Base-by-base conservation (phyloP, 2,329 filamentous ascomycete species). In the Colletotrichum gloeosporioides region DNA sequence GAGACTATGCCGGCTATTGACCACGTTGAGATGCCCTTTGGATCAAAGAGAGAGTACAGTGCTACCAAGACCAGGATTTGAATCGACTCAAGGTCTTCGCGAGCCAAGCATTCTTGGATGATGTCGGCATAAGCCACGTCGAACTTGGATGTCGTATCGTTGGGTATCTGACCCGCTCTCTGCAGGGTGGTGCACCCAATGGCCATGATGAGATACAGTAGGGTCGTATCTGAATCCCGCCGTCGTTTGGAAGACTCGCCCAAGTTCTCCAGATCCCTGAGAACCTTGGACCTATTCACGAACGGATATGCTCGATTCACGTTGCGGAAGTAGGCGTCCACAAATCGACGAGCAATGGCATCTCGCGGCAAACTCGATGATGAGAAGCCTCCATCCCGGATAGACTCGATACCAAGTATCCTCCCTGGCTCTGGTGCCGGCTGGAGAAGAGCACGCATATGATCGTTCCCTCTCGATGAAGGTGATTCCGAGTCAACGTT, bases 221-320 rank as follows among this genome's bases (percentile, higher is more conserved):
- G 72, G 6, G 84, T 87, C 6, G 83, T 82, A 34, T 83, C 82
- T 27, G 80, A 75, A 39, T 83, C 82, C 7, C 80, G 78, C 7
- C 80, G 74, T 8, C 79, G 73, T 71, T 76, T 79, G 15, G 78
- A 77, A 22, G 79, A 77, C 25, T 80, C 78, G 3, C 79, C 80
- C 9, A 83, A 77, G 13, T 73, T 75, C 65, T 87, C 84, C 8
- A 87, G 79, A 27, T 85, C 81, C 10, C 79, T 78, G 1, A 85
- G 79, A 44, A 86, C 80, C 74, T 83, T 81, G 22, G 78, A 76
- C 55, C 84, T 82, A 74, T 88, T 83, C 32, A 88, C 82, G 71
- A 88, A 88, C 10, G 87, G 87, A 73, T 88, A 88, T 4, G 86
- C 86, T 6, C 86, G 82, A 74, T 88, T 85, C 31, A 88, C 85